These are phyloP conservation scores for Olyra latifolia DNA, from an alignment of 176 grass and related monocot genomes.

Conservation along the genomic window DNA sequence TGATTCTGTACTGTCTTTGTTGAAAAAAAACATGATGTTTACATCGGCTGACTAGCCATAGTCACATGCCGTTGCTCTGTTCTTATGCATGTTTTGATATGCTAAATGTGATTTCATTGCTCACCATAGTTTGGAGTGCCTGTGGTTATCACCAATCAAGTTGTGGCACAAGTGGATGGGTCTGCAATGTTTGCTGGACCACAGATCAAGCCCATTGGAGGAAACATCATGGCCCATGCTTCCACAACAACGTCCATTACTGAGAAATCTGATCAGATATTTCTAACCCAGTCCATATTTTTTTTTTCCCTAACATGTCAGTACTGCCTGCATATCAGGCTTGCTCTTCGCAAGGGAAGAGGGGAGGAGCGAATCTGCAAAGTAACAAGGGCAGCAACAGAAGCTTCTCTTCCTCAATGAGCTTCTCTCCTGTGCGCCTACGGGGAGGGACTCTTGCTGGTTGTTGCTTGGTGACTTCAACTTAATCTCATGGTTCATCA, in stretches of 20 bases:
- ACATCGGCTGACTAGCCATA: background rate
- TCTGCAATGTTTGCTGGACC: slow-evolving; percentile 92
- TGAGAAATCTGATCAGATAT: background rate
- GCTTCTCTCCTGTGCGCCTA: too few relatives aligned
- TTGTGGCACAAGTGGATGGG: slow-evolving; percentile 97
- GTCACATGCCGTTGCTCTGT: background rate
- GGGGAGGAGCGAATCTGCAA: slow-evolving; percentile 82
- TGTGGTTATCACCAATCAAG: slow-evolving; percentile 98
- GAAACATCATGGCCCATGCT: slow-evolving; percentile 99
- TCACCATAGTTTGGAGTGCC: slow-evolving; percentile 80
- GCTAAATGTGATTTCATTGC: slow-evolving; percentile 7
- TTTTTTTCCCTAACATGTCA: background rate
- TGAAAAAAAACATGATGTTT: background rate
- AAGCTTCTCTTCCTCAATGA: too few relatives aligned
- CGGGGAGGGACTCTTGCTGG: too few relatives aligned
- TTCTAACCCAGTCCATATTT: background rate
- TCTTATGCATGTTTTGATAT: background rate
- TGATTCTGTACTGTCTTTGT: background rate
- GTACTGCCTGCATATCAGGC: slow-evolving; percentile 40
- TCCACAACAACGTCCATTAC: slow-evolving; percentile 66
- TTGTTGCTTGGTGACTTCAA: too few relatives aligned
- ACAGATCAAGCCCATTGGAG: slow-evolving; percentile 85
- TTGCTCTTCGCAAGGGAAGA: slow-evolving; percentile 90
- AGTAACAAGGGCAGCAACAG: too few relatives aligned
- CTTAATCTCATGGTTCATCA: too few relatives aligned